Evolutionary conservation across 2,329 filamentous ascomycete genomes (phyloP).

Genomic region (Colletotrichum magnum): DNA sequence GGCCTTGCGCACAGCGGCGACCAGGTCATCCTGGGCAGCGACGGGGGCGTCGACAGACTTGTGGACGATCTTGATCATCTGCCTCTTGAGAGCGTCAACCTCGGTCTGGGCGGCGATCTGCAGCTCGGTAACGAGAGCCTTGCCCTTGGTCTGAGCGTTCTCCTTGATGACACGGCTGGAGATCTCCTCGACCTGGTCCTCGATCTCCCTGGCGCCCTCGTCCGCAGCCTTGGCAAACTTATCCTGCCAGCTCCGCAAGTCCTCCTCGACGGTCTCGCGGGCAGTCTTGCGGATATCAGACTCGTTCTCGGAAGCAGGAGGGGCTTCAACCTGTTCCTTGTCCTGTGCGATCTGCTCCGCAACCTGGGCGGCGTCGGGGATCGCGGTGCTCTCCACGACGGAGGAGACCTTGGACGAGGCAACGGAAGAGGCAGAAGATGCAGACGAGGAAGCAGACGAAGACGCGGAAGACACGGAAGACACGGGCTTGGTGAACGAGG

Average conservation of each 20-base stretch:
- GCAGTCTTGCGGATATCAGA: slow-evolving; percentile 70
- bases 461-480: slow-evolving; percentile 44
- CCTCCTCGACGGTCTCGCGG: slow-evolving; percentile 79
- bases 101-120: slow-evolving; percentile 76
- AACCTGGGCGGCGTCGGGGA: slow-evolving; percentile 42
- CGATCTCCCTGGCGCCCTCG: slow-evolving; percentile 82
- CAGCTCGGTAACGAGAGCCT: slow-evolving; percentile 76
- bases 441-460: slow-evolving; percentile 43
- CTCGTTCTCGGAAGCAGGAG: slow-evolving; percentile 62
- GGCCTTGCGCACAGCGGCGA: slow-evolving; percentile 71
- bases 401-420: slow-evolving; percentile 44
- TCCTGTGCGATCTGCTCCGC: slow-evolving; percentile 28
- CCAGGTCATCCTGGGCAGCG: slow-evolving; percentile 59
- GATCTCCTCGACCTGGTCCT: slow-evolving; percentile 75
- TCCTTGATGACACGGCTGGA: slow-evolving; percentile 69
- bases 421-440: slow-evolving; percentile 36
- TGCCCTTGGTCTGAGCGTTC: slow-evolving; percentile 76
- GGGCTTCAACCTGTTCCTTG: slow-evolving; percentile 56
- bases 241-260: slow-evolving; percentile 87
- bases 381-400: slow-evolving; percentile 31
- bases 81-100: slow-evolving; percentile 74
- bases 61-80: slow-evolving; percentile 75
- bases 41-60: slow-evolving; percentile 61
- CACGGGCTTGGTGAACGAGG: slow-evolving; percentile 59
- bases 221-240: slow-evolving; percentile 90